Evolutionary conservation across 2,329 filamentous ascomycete genomes (phyloP), one percentile per base, ranked within the genome.

Genomic region (Colletotrichum sp.): DNA sequence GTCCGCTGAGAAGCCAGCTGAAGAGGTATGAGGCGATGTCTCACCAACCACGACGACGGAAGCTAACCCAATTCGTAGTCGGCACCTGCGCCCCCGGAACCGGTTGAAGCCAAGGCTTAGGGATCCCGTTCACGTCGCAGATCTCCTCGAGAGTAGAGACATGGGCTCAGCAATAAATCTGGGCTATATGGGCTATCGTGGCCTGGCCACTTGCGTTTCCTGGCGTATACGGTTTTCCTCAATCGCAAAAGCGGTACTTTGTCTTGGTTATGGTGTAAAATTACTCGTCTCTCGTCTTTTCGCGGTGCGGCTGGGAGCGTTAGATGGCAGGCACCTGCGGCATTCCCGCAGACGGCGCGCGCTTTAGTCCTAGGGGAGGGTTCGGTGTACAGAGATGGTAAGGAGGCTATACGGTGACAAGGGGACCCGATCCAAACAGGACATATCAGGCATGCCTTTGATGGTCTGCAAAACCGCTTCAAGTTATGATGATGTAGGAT

Each of bases 61-160:
- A 61, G 36, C 74, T 76, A 71, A 76, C 65, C 30, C 18, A 14
- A 28, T 24, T 52, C 16, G 21, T 63, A 76, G 74, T 55, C 72
- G 81, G 77, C 80, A 77, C 69, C 77, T 65, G 83, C 81, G 76
- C 78, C 82, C 43, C 72, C 83, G 26, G 84, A 84, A 78, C 80
- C 83, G 28, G 82, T 85, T 57, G 85, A 86, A 72, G 80, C 85
- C n/a, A 78, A 82, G 28, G 83, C 85, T 71, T 87, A 80, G 79
- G 75, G 14, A 32, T 30, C 30, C 32, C 66, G 59, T 61, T 63
- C n/a, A 70, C 48, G 26, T 70, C 71, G 43, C 71, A 34, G 34
- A 69, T 32, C 57, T 63, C 24, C 34, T 75, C 24, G 34, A 55
- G 30, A 68, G 63, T 75, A 36, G 72, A 72, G 73, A 59, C 69